Evolutionary conservation across 2,329 filamentous ascomycete genomes (phyloP).

Genomic region (Aspergillus neoniger): DNA sequence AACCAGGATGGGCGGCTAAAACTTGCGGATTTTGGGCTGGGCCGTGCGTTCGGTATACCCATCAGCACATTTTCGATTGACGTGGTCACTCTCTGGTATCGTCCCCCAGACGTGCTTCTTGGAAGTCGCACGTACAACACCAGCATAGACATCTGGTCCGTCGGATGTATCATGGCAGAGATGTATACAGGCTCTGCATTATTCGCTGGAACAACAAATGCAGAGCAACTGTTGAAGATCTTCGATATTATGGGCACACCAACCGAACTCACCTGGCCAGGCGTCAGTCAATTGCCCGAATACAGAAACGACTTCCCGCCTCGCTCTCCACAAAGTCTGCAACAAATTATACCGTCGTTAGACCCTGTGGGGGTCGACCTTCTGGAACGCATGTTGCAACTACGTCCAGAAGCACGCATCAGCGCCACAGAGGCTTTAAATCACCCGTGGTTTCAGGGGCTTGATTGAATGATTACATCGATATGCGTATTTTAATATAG

Average conservation of each 20-base stretch:
- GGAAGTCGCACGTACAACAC: slow-evolving; percentile 93
- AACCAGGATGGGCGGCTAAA: slow-evolving; percentile 86
- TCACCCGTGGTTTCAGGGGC: slow-evolving; percentile 76
- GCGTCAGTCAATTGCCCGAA: slow-evolving; percentile 85
- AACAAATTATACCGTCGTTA: slow-evolving; percentile 80
- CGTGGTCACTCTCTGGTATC: slow-evolving; percentile 93
- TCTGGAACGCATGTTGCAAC: slow-evolving; percentile 80
- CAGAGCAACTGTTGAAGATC: slow-evolving; percentile 91
- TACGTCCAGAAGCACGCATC: slow-evolving; percentile 83
- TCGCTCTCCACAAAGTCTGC: slow-evolving; percentile 83
- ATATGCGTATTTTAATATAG: no score
- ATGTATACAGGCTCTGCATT: slow-evolving; percentile 93
- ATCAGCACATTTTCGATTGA: slow-evolving; percentile 98
- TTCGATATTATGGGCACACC: slow-evolving; percentile 96
- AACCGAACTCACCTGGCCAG: slow-evolving; percentile 87
- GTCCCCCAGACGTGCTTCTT: slow-evolving; percentile 86
- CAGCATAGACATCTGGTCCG: slow-evolving; percentile 96
- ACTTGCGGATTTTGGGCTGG: slow-evolving; percentile 88
- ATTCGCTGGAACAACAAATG: slow-evolving; percentile 92
- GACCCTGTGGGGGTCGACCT: slow-evolving; percentile 81
- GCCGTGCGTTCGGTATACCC: slow-evolving; percentile 89
- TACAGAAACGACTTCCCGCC: slow-evolving; percentile 91
- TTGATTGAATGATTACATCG: neutral
- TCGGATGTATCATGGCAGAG: slow-evolving; percentile 96
- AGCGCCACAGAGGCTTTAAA: slow-evolving; percentile 78